Conservation (phyloP, 2,329 filamentous ascomycete species). For the Ampelomyces quisqualis region DNA sequence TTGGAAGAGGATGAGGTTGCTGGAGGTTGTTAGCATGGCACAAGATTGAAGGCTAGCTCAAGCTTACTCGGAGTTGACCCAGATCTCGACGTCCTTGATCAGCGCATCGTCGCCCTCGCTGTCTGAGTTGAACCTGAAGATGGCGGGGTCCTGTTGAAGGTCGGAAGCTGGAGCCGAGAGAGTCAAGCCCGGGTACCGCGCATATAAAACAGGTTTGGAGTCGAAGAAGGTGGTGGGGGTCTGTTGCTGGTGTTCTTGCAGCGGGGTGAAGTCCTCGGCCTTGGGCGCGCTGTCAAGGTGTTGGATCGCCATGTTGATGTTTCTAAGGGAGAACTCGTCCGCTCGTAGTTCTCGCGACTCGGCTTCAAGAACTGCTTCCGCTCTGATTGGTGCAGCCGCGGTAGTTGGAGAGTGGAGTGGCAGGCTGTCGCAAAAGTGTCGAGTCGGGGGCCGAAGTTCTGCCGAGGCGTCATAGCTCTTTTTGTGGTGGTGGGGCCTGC, state of each 20-base stretch:
- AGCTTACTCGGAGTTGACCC: constrained; percentile 50
- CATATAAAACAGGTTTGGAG: constrained; percentile 70
- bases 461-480: constrained; percentile 22
- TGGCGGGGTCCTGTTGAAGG: constrained; percentile 50
- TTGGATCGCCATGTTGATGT: constrained; percentile 38
- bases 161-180: constrained; percentile 60
- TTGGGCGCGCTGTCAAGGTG: constrained; percentile 61
- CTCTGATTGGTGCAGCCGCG: too few species aligned
- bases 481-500: too few species aligned
- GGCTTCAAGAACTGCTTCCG: too few species aligned
- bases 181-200: constrained; percentile 58
- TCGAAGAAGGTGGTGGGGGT: constrained; percentile 73
- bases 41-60: neutral
- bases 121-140: constrained; percentile 47
- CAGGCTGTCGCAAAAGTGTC: constrained; percentile 9
- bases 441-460: constrained; percentile 22
- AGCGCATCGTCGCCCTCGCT: constrained; percentile 31
- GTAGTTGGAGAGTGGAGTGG: neutral
- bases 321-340: too few species aligned
- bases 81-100: constrained; percentile 48
- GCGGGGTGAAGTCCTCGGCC: constrained; percentile 60
- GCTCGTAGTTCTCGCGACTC: too few species aligned
- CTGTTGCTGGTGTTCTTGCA: constrained; percentile 69
- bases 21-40: constrained; percentile 7
- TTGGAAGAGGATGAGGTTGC: constrained; percentile 66